Evolutionary conservation across 768 basidiomycete species (phyloP).

Genomic region (Thelephora aurantiotincta): DNA sequence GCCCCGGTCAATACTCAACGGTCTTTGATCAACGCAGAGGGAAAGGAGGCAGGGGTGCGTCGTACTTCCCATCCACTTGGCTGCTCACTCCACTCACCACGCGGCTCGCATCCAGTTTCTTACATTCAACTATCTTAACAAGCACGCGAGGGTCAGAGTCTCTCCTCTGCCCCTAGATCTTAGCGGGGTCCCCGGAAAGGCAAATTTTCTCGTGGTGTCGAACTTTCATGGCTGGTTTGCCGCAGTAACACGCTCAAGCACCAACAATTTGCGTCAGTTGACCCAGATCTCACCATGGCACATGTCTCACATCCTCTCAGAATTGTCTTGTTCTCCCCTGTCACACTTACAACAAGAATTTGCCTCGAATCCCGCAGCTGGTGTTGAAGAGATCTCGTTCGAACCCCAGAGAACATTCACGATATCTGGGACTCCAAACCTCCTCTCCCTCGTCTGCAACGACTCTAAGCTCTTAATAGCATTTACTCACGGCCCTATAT

Average conservation of each 20-base stretch:
- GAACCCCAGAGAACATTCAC: constrained; percentile 36
- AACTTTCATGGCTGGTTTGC: constrained; percentile 60
- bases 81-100: neutral
- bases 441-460: constrained; percentile 40
- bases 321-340: constrained; percentile 47
- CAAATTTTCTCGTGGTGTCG: constrained; percentile 41
- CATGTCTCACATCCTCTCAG: constrained; percentile 19
- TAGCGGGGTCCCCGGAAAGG: constrained; percentile 25
- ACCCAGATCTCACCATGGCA: neutral
- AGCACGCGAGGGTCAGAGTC: constrained; percentile 48
- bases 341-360: constrained; percentile 44
- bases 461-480: constrained; percentile 50
- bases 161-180: constrained; percentile 37
- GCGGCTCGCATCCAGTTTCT: constrained; percentile 11
- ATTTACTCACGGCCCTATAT: constrained; percentile 41
- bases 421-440: constrained; percentile 33
- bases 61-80: neutral
- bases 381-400: constrained; percentile 26
- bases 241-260: constrained; percentile 30
- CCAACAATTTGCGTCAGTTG: constrained; percentile 23
- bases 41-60: constrained; percentile 18
- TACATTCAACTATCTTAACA: constrained; percentile 28
- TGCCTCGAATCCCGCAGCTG: constrained; percentile 21
- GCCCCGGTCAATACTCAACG: constrained; percentile 9
- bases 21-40: constrained; percentile 10